Percentiles rank a stretch among this genome's conserved stretches.
phyloP scores from a whole-genome alignment of 1,284 basidiomycete species.

The Cryptococcus amylolentus region DNA sequence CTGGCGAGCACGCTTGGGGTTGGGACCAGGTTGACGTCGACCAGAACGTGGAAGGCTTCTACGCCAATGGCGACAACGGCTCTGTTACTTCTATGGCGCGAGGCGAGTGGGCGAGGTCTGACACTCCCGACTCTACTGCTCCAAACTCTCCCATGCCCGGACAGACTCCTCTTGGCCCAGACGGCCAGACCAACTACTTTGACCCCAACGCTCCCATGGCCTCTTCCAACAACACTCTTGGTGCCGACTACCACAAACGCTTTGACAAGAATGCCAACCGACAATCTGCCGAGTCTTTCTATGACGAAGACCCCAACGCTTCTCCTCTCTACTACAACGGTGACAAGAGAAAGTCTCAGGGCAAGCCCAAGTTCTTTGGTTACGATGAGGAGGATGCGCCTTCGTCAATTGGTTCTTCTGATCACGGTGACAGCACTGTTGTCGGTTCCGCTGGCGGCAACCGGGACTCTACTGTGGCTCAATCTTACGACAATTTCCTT shows the following conservation, averaged over 20 bases:
- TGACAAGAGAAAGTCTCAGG: constrained; percentile 25
- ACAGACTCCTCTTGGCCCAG: constrained; percentile 19
- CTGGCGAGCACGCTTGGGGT: constrained; percentile 69
- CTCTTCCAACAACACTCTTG: constrained; percentile 26
- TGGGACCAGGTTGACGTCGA: constrained; percentile 38
- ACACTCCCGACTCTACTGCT: constrained; percentile 41
- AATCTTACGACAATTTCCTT: constrained; percentile 71
- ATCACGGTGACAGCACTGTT: constrained; percentile 40
- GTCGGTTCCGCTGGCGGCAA: constrained; percentile 21
- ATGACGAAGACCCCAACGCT: constrained; percentile 47
- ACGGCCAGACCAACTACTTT: constrained; percentile 22
- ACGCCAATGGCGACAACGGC: constrained; percentile 30
- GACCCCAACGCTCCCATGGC: constrained; percentile 29
- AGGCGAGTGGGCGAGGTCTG: constrained; percentile 51
- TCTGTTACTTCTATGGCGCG: constrained; percentile 31
- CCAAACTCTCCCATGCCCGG: constrained; percentile 35
- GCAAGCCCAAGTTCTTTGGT: constrained; percentile 53
- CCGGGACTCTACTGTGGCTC: constrained; percentile 26
- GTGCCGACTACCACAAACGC: constrained; percentile 43
- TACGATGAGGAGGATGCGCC: constrained; percentile 58
- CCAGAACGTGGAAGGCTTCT: constrained; percentile 19
- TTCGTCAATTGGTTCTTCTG: constrained; percentile 48
- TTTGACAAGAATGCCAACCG: constrained; percentile 40
- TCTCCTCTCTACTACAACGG: constrained; percentile 39
- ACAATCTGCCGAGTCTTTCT: constrained; percentile 48